These are phyloP conservation scores for Diaporthe amygdali DNA, from an alignment of 2,329 filamentous ascomycete genomes.

Conservation along the genomic window DNA sequence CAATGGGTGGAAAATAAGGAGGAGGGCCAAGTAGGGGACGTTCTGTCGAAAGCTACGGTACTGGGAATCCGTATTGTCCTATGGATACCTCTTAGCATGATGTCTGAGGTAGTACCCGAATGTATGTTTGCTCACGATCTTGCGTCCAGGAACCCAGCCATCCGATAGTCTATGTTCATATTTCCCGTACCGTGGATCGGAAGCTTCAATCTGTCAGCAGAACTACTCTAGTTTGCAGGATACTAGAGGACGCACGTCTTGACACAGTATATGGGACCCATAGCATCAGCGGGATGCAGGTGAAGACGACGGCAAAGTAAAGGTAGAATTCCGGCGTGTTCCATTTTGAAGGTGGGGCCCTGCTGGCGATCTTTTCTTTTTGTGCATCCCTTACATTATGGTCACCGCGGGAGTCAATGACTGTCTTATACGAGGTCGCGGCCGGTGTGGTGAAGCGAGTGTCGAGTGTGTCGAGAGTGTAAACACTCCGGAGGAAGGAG, in stretches of 20 bases:
- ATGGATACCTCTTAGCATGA: not conserved
- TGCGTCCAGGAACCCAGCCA: slow-evolving; percentile 92
- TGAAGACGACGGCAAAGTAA: slow-evolving; percentile 74
- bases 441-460: slow-evolving; percentile 67
- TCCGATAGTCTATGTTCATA: slow-evolving; percentile 73
- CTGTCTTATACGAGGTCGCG: slow-evolving; percentile 67
- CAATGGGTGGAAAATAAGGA: slow-evolving; percentile 81
- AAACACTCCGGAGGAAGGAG: slow-evolving; percentile 60
- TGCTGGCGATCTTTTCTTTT: slow-evolving; percentile 47
- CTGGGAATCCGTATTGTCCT: slow-evolving; percentile 91
- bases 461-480: slow-evolving; percentile 52
- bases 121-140: slow-evolving; percentile 67
- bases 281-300: slow-evolving; percentile 84
- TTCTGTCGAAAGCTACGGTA: slow-evolving; percentile 87
- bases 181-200: slow-evolving; percentile 79
- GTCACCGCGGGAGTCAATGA: slow-evolving; percentile 57
- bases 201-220: slow-evolving; percentile 57
- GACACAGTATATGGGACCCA: slow-evolving; percentile 89
- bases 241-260: slow-evolving; percentile 60
- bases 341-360: slow-evolving; percentile 75
- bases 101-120: not conserved
- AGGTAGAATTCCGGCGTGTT: slow-evolving; percentile 82
- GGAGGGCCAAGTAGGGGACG: slow-evolving; percentile 76
- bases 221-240: not conserved
- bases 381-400: slow-evolving; percentile 44